Conservation (phyloP, 2,329 filamentous ascomycete species). For the Exophiala alcalophila region DNA sequence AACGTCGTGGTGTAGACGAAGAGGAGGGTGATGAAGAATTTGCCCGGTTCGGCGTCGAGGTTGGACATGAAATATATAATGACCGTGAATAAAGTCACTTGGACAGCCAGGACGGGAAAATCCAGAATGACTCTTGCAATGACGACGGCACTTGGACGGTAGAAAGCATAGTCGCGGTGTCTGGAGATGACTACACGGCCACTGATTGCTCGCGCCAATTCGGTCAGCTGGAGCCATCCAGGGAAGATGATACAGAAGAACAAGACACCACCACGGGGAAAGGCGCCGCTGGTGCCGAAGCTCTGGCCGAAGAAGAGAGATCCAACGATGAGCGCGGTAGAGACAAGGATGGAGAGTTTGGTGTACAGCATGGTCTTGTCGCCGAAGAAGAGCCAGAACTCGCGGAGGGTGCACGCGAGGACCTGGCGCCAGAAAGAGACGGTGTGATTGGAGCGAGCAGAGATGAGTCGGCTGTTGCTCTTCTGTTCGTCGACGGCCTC, state of each 20-base stretch:
- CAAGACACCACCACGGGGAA: slow-evolving; percentile 59
- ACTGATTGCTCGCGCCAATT: slow-evolving; percentile 73
- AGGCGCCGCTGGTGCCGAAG: slow-evolving; percentile 59
- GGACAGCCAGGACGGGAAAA: slow-evolving; percentile 57
- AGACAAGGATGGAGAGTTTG: slow-evolving; percentile 74
- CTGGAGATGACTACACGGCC: slow-evolving; percentile 67
- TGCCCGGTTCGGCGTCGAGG: slow-evolving; percentile 57
- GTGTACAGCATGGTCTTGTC: slow-evolving; percentile 73
- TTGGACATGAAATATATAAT: slow-evolving; percentile 65
- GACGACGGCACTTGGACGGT: slow-evolving; percentile 64
- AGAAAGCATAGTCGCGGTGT: slow-evolving; percentile 67
- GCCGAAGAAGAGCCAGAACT: slow-evolving; percentile 75
- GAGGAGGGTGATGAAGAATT: slow-evolving; percentile 65
- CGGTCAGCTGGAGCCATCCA: slow-evolving; percentile 69
- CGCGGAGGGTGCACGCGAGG: slow-evolving; percentile 57
- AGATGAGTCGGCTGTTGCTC: slow-evolving; percentile 56
- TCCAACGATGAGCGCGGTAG: slow-evolving; percentile 71
- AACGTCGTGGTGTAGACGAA: slow-evolving; percentile 63
- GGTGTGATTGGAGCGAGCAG: slow-evolving; percentile 67
- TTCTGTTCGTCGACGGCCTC: slow-evolving; percentile 63
- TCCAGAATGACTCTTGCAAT: slow-evolving; percentile 62
- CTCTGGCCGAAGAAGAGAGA: slow-evolving; percentile 72
- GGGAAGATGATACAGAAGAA: slow-evolving; percentile 68
- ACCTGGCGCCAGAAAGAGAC: slow-evolving; percentile 72
- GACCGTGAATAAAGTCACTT: slow-evolving; percentile 59